phyloP scores from a whole-genome alignment of 2,329 filamentous ascomycete genomes.

The Verticillium albo-atrum region DNA sequence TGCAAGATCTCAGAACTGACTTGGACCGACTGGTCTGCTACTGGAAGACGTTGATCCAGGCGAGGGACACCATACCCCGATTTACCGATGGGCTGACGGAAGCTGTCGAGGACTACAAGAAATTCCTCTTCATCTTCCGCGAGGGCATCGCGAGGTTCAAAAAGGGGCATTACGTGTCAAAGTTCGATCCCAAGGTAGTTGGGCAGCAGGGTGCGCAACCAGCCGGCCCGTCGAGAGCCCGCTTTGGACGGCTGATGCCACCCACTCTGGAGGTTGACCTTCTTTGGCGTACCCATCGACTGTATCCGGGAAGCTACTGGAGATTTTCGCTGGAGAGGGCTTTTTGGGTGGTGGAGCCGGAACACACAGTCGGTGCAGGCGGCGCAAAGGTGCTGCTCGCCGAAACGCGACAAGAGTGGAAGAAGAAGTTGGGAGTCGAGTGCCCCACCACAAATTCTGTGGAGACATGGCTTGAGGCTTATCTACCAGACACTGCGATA shows the following conservation, averaged over 20 bases:
- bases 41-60: conserved; percentile 6
- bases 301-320: conserved; percentile 11
- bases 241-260: neutral
- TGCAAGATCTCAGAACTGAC: conserved; percentile 3
- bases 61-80: neutral
- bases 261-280: conserved; percentile 7
- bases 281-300: conserved; percentile 10
- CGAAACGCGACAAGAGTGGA: conserved; percentile 5
- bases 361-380: neutral
- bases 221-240: neutral
- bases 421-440: neutral
- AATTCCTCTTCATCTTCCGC: conserved; percentile 6
- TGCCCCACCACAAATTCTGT: neutral
- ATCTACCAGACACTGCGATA: conserved; percentile 5
- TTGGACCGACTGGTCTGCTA: conserved; percentile 7
- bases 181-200: neutral
- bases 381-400: neutral
- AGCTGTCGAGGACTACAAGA: conserved; percentile 2
- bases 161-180: neutral
- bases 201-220: neutral
- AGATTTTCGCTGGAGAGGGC: conserved; percentile 3
- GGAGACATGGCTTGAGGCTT: neutral
- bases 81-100: neutral
- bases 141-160: neutral
- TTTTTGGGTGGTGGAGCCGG: conserved; percentile 6